phyloP scores from a whole-genome alignment of 1,284 basidiomycete genomes.

The Apiotrichum porosum region DNA sequence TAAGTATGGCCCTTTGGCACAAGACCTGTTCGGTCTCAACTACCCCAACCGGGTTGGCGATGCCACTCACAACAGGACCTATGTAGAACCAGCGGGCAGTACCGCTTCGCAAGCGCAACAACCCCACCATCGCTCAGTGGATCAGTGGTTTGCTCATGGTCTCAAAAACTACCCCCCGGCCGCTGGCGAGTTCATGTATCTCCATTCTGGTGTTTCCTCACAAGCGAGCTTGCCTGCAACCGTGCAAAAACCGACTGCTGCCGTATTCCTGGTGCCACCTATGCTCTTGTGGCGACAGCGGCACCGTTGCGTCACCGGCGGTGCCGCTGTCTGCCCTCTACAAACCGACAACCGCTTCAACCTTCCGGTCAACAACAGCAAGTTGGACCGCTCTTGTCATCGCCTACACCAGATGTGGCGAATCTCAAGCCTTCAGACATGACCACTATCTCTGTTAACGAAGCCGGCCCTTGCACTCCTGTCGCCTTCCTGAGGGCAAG shows the following conservation, averaged over 20 bases:
- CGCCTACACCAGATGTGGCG: slow-evolving; percentile 8
- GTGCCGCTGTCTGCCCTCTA: not conserved
- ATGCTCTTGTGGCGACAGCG: too few species aligned
- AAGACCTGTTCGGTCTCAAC: not conserved
- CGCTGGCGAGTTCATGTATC: slow-evolving; percentile 4
- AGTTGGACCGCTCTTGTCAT: slow-evolving; percentile 12
- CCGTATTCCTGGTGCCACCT: too few species aligned
- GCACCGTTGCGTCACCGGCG: too few species aligned
- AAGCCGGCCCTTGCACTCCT: slow-evolving; percentile 40
- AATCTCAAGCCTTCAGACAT: slow-evolving; percentile 61
- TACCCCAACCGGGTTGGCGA: not conserved
- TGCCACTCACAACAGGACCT: not conserved
- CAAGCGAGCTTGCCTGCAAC: slow-evolving; percentile 12
- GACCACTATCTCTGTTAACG: slow-evolving; percentile 64
- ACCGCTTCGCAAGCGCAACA: not conserved
- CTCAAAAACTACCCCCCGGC: slow-evolving; percentile 17
- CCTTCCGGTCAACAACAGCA: not conserved
- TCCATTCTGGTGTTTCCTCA: slow-evolving; percentile 1
- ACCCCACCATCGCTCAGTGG: not conserved
- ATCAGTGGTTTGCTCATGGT: slow-evolving; percentile 60
- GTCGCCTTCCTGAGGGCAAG: not conserved
- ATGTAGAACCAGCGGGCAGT: slow-evolving; percentile 1
- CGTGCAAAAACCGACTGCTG: not conserved
- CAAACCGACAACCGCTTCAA: not conserved
- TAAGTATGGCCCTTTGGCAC: slow-evolving; percentile 1